A percentile compares a stretch with the other conserved stretches of the same genome.
phyloP scores from a whole-genome alignment of 306 rosid species.

The Rosa chinensis region DNA sequence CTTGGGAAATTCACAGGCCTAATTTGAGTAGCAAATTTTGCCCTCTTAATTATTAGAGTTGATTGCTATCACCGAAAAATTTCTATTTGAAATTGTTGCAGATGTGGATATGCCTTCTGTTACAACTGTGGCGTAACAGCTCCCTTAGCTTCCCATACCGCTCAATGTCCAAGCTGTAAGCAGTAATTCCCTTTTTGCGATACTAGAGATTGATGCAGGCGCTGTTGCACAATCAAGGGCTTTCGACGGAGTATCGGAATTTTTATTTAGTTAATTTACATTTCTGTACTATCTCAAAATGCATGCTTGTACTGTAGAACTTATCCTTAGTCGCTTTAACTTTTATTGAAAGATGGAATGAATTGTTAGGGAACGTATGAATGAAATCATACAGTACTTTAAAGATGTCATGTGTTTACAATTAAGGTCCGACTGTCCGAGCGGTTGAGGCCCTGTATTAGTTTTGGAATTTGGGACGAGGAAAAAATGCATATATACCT shows the following conservation, averaged over 20 bases:
- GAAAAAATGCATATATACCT: too few species aligned
- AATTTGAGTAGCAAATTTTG: too few species aligned
- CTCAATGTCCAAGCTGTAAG: neutral
- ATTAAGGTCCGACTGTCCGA: neutral
- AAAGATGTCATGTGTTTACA: too few species aligned
- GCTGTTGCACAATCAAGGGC: neutral
- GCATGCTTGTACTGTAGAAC: neutral
- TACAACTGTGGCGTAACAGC: constrained; percentile 6
- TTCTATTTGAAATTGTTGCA: neutral
- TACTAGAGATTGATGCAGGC: neutral
- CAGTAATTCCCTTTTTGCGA: neutral
- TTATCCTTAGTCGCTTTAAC: neutral
- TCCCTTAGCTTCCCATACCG: neutral
- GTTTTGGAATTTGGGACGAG: neutral
- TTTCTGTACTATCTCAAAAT: neutral
- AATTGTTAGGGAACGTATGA: neutral
- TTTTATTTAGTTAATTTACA: neutral
- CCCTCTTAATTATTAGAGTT: neutral
- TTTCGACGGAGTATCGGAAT: neutral
- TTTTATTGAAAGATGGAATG: neutral
- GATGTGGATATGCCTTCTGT: neutral
- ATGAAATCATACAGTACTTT: neutral
- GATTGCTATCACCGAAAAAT: neutral
- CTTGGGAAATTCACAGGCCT: neutral
- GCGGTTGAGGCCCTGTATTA: too few species aligned